Percentiles rank a stretch among this genome's conserved stretches.
These are phyloP conservation scores for Melanomma pulvis-pyrius DNA, from an alignment of 495 filamentous ascomycete genomes.

Conservation along the genomic window DNA sequence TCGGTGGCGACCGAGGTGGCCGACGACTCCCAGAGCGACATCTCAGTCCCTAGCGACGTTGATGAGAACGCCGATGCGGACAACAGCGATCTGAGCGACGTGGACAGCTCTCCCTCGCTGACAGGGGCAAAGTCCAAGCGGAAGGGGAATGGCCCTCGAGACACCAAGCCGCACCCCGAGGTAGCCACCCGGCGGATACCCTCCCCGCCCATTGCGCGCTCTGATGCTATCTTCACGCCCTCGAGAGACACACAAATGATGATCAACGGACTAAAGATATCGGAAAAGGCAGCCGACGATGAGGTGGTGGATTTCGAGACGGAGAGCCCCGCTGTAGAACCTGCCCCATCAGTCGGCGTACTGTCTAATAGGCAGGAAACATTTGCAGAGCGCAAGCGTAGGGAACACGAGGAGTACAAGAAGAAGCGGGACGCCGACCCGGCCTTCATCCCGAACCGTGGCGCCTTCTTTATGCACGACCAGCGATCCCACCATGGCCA, in stretches of 20 bases:
- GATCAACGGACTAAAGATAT: constrained; percentile 78
- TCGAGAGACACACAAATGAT: constrained; percentile 81
- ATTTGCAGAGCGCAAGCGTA: constrained; percentile 68
- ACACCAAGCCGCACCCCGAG: constrained; percentile 20
- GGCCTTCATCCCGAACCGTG: constrained; percentile 91
- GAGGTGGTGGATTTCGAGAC: constrained; percentile 71
- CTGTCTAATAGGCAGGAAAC: constrained; percentile 48
- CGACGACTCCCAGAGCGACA: constrained; percentile 83
- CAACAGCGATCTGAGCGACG: constrained; percentile 75
- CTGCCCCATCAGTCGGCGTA: constrained; percentile 28
- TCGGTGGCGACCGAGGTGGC: constrained; percentile 67
- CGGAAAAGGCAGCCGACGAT: constrained; percentile 56
- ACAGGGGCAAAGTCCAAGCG: constrained; percentile 48
- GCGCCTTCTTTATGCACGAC: constrained; percentile 96
- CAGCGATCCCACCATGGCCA: constrained; percentile 76
- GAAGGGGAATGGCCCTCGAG: constrained; percentile 28
- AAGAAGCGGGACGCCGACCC: constrained; percentile 88
- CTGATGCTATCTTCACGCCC: constrained; percentile 39
- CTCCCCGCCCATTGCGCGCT: constrained; percentile 33
- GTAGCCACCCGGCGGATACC: constrained; percentile 10
- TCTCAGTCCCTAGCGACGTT: constrained; percentile 72
- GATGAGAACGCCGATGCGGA: constrained; percentile 73
- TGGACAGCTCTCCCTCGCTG: constrained; percentile 55
- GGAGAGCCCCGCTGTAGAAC: constrained; percentile 41
- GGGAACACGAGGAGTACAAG: constrained; percentile 88